Base-by-base conservation (phyloP, 2,329 filamentous ascomycete genomes). In the Leptoxyphium fumago region DNA sequence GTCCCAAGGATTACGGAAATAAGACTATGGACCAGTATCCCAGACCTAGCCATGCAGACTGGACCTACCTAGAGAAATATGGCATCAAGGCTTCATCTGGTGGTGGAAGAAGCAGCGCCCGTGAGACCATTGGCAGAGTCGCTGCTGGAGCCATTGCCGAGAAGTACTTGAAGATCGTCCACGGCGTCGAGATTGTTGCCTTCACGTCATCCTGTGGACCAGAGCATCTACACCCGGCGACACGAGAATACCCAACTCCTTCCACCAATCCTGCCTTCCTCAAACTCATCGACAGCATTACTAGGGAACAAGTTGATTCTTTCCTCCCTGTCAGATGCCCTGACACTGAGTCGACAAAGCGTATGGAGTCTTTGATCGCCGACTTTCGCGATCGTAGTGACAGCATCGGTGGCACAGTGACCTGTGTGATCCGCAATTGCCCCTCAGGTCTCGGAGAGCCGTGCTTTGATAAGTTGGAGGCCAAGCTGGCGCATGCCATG, bases 41-140 rank as follows among this genome's bases (percentile, higher is more conserved):
- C 4, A 77, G 91, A 42, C 91, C 89, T 30, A 86, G 80, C 61
- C 91, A 96, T 66, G 89, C 91, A 47, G 89, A 96, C 67, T 95
- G 83, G 77, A 96, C 91, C 48, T 96, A 96, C 68, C 73, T 94
- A 48, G 84, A 94, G 64, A 96, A 96, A 69, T 98, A 98, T 64
- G 89, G 89, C 45, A 80, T 93, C 54, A 93, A 93, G 71, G 87
- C 91, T 32, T 84, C 78, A 61, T 87, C 80, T 48, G 89, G 91
- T 46, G 89, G 91, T 54, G 89, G 91, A 43, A 76, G 91, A 49
- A 88, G 82, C 61, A 88, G 82, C 61, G 91, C 91, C n/a, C 74
- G 89, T 51, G 89, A 96, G 73, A 96, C 89, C 10, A 94, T 96
- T 60, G 77, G 77, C 50, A 77, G 89, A 53, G 89, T 96, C 17